Evolutionary conservation across 1,284 basidiomycete genomes (phyloP), one percentile per base, ranked within the genome.

Genomic region (Pseudozyma sp.): DNA sequence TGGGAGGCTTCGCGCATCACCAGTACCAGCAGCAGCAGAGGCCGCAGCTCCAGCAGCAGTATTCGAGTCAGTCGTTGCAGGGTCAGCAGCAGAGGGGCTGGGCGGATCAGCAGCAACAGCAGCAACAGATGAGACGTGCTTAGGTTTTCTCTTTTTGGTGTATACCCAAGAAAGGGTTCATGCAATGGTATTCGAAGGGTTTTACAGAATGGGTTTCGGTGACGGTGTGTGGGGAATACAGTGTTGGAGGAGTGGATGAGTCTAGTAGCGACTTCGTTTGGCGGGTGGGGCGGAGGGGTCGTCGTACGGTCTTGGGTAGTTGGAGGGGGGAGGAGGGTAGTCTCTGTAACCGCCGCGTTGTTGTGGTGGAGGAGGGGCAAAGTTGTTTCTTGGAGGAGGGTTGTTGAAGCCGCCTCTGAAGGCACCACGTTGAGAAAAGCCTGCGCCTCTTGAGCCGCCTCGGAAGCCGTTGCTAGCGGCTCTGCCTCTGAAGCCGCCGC

Each of bases 401-500:
- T 24, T 69, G 50, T 30, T 31, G 37, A 44, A 54, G 11, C 42
- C n/a, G 29, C 60, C 66, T 54, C 70, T 57, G 52, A 61, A 70
- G 0, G 1, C 40, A 19, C 54, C 67, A 13, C 75, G 58, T 34
- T 62, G 45, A 17, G 13, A 7, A 5, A 7, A 7, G 40, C 44
- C 54, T 30, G 65, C 68, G 50, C 68, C 52, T 24, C 58, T 62
- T 45, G 53, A 5, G 37, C 63, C 65, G 86, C 82, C 56, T 79
- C 84, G 44, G 45, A 69, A 71, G 2, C 79, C 74, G 9, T 81
- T 78, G 14, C 11, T n/a, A 37, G 74, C 82, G n/a, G 51, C 7
- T 11, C 86, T 86, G 29, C 81, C 78, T 17, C 84, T 58, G 42
- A 88, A 87, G 9, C 85, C 81, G 39, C 85, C 85, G 80, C 68